These are phyloP conservation scores for Gaultheria prostrata DNA, from an alignment of 148 eudicot species.

Conservation along the genomic window DNA sequence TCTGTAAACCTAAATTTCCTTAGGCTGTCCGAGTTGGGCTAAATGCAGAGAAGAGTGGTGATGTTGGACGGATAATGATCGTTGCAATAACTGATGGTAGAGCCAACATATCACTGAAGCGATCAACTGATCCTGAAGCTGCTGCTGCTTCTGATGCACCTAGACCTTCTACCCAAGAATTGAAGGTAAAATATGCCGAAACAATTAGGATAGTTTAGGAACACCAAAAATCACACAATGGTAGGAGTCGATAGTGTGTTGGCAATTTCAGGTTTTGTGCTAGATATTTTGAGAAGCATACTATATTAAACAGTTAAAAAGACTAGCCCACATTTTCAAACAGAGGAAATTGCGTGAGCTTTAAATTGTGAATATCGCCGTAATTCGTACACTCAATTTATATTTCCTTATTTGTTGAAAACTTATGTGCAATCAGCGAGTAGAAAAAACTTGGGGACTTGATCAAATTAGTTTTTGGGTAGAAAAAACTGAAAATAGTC, in stretches of 20 bases:
- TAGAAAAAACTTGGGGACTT: slow-evolving; percentile 1
- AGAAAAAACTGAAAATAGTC: background rate
- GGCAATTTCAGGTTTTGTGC: background rate
- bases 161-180: slow-evolving; percentile 70
- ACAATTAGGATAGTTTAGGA: background rate
- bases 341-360: background rate
- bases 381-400: background rate
- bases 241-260: background rate
- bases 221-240: background rate
- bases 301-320: background rate
- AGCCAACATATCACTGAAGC: slow-evolving; percentile 91
- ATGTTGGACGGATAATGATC: slow-evolving; percentile 92
- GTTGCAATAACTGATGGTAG: slow-evolving; percentile 96
- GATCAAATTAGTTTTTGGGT: background rate
- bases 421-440: background rate
- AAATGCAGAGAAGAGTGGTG: slow-evolving; percentile 97
- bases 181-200: slow-evolving; percentile 52
- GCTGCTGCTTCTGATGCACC: slow-evolving; percentile 63
- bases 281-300: background rate
- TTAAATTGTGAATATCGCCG: background rate
- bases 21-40: slow-evolving; percentile 96
- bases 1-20: slow-evolving; percentile 9
- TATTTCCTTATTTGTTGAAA: background rate
- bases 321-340: background rate
- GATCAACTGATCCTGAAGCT: slow-evolving; percentile 87